Evolutionary conservation across 2,329 filamentous ascomycete genomes (phyloP).

Genomic region (Trichophyton schoenleinii): DNA sequence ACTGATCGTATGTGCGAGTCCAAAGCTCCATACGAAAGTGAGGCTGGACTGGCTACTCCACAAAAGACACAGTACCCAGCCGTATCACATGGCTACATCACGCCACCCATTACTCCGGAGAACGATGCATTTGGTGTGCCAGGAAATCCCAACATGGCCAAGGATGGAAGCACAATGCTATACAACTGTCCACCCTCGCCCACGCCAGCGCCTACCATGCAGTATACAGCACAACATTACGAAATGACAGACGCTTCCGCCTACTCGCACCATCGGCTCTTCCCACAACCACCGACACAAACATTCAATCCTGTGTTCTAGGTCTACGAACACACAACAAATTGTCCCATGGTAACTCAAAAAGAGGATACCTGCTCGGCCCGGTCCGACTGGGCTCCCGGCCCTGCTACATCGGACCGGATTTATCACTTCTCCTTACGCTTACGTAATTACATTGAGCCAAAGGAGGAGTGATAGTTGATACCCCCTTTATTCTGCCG

Average conservation of each 20-base stretch:
- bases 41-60: constrained; percentile 32
- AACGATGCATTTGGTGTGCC: constrained; percentile 30
- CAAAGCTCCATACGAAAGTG: constrained; percentile 28
- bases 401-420: no score
- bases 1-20: constrained; percentile 27
- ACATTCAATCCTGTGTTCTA: constrained; percentile 20
- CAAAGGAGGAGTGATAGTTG: not conserved
- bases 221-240: constrained; percentile 27
- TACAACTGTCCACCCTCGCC: constrained; percentile 28
- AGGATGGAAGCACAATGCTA: constrained; percentile 15
- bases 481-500: not conserved
- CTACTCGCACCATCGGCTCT: constrained; percentile 25
- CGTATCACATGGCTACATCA: constrained; percentile 33
- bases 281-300: constrained; percentile 23
- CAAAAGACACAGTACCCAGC: constrained; percentile 28
- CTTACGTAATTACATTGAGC: no score
- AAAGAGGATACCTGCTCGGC: not conserved
- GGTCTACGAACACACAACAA: not conserved
- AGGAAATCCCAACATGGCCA: constrained; percentile 23
- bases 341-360: no score
- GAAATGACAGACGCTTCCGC: constrained; percentile 23
- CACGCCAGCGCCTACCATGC: constrained; percentile 25
- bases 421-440: no score
- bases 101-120: constrained; percentile 37
- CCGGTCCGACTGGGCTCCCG: not conserved